Evolutionary conservation across 2,329 filamentous ascomycete genomes (phyloP).

Genomic region (Venturia carpophila): DNA sequence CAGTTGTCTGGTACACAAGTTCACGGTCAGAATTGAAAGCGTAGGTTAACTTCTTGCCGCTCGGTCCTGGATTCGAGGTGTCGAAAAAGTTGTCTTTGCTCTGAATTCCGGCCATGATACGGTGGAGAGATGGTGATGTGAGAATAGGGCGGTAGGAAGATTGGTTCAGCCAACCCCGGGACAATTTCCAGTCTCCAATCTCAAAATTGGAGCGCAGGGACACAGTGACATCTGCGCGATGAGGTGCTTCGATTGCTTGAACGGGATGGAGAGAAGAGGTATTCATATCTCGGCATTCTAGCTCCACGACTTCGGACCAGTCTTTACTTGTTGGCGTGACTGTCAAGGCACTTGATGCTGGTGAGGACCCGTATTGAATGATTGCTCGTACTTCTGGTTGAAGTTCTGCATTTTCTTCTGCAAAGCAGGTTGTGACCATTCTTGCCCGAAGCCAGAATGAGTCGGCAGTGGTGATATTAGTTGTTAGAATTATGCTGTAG

Average conservation of each 20-base stretch:
- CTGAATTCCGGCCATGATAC: conserved; percentile 1
- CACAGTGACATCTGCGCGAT: conserved; percentile 15
- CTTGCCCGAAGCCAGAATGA: conserved; percentile 39
- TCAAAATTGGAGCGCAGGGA: neutral
- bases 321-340: conserved; percentile 3
- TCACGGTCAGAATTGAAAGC: conserved; percentile 27
- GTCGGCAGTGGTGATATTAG: conserved; percentile 16
- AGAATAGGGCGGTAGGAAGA: conserved; percentile 1
- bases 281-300: conserved; percentile 13
- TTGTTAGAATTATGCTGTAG: conserved; percentile 2
- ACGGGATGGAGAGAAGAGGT: neutral
- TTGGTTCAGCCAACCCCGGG: conserved; percentile 3
- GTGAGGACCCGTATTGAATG: conserved; percentile 16
- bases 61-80: neutral
- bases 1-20: conserved; percentile 21
- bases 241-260: conserved; percentile 15
- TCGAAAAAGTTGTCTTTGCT: conserved; percentile 1
- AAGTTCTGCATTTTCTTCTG: conserved; percentile 41
- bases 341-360: neutral
- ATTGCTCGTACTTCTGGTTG: conserved; percentile 36
- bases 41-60: neutral
- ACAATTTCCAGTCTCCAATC: conserved; percentile 11
- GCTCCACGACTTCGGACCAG: conserved; percentile 11
- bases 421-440: conserved; percentile 55
- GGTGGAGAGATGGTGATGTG: conserved; percentile 2